These are phyloP conservation scores for Kwoniella bestiolae DNA, from an alignment of 768 basidiomycete genomes.

Conservation along the genomic window DNA sequence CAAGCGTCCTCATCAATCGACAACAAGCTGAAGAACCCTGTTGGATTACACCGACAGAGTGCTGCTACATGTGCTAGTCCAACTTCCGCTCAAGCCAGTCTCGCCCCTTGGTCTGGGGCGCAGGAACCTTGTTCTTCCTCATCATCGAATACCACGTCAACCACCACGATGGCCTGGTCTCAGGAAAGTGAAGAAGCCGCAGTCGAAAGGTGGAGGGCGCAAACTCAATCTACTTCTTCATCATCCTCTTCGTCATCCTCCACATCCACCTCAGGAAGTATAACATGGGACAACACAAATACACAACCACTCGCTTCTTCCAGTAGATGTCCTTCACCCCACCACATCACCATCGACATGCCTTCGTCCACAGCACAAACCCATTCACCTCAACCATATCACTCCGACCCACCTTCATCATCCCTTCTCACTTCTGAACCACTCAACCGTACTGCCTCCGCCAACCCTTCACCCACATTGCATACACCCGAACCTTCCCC, in stretches of 20 bases:
- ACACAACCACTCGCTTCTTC: constrained; percentile 31
- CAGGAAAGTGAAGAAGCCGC: constrained; percentile 25
- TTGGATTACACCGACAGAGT: constrained; percentile 19
- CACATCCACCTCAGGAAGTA: background rate
- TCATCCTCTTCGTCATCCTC: background rate
- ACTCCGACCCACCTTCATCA: constrained; percentile 17
- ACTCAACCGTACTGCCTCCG: constrained; percentile 35
- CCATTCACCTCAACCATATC: constrained; percentile 6
- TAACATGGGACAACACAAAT: constrained; percentile 6
- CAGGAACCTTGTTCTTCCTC: constrained; percentile 22
- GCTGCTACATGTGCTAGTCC: constrained; percentile 23
- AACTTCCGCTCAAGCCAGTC: constrained; percentile 22
- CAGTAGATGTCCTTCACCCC: constrained; percentile 27
- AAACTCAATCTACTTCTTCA: constrained; percentile 1
- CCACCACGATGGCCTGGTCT: constrained; percentile 17
- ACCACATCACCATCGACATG: constrained; percentile 12
- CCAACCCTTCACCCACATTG: constrained; percentile 14
- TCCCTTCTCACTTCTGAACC: constrained; percentile 45
- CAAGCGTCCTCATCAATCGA: constrained; percentile 11
- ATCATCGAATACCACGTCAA: constrained; percentile 1
- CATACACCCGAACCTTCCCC: constrained; percentile 12
- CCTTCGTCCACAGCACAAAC: background rate
- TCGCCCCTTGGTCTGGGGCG: constrained; percentile 20
- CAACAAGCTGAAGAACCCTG: constrained; percentile 26
- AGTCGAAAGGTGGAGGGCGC: constrained; percentile 16